phyloP scores from a whole-genome alignment of 129 eudicot genomes.

The Pseudognaphalium luteoalbum region DNA sequence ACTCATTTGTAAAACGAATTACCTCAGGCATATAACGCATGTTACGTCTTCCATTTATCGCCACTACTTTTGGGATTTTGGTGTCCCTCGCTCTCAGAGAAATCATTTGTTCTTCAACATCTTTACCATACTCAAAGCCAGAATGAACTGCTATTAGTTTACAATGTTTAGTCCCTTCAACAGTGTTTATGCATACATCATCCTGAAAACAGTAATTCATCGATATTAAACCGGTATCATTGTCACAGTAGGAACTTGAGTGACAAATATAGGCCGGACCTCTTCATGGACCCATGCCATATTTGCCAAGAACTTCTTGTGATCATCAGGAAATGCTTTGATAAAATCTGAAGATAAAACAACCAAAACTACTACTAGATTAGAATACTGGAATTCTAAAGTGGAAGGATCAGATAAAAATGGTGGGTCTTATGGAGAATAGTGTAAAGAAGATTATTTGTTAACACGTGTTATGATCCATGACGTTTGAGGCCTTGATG shows the following conservation, averaged over 20 bases:
- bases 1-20: no score
- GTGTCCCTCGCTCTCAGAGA: constrained; percentile 70
- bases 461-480: no score
- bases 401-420: no score
- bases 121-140: constrained; percentile 70
- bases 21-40: constrained; percentile 89
- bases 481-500: no score
- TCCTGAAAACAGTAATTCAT: constrained; percentile 43
- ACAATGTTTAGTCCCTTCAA: constrained; percentile 59
- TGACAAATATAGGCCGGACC: constrained; percentile 33
- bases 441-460: no score
- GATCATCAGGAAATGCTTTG: constrained; percentile 77
- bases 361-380: neutral
- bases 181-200: constrained; percentile 60
- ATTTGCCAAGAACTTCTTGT: constrained; percentile 79
- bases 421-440: no score
- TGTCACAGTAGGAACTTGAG: neutral
- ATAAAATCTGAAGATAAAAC: constrained; percentile 50
- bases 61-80: constrained; percentile 61
- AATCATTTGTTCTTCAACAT: constrained; percentile 59
- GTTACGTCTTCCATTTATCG: constrained; percentile 70
- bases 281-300: constrained; percentile 94
- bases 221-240: neutral
- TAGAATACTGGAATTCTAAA: neutral
- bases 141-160: constrained; percentile 87